Evolutionary conservation across 257 asterid species (phyloP).

Genomic region (Przewalskia tangutica): DNA sequence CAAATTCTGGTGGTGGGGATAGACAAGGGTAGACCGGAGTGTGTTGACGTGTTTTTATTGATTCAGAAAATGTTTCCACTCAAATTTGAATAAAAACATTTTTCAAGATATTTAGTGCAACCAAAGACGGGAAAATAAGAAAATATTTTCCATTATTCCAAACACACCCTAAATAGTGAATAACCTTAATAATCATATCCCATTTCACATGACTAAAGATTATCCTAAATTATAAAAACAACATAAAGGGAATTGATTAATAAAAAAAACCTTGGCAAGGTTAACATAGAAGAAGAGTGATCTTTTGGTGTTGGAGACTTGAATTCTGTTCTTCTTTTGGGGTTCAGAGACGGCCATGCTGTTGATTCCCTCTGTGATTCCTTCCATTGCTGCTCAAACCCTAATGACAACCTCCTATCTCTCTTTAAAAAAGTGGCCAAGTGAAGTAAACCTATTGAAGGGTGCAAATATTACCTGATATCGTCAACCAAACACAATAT

Average conservation of each 20-base stretch:
- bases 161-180: too few species aligned
- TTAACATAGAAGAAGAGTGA: constrained; percentile 40
- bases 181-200: too few species aligned
- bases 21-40: too few species aligned
- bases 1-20: too few species aligned
- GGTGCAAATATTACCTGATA: too few species aligned
- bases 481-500: too few species aligned
- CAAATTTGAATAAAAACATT: too few species aligned
- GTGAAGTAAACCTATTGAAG: background rate
- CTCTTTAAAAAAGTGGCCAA: background rate
- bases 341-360: constrained; percentile 1
- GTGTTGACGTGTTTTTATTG: too few species aligned
- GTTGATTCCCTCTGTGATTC: constrained; percentile 11
- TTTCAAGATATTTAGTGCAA: too few species aligned
- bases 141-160: background rate
- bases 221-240: background rate
- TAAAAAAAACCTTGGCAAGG: constrained; percentile 26
- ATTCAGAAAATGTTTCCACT: too few species aligned
- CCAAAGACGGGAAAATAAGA: too few species aligned
- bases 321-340: constrained; percentile 26
- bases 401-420: background rate
- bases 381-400: constrained; percentile 16
- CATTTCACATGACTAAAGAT: background rate
- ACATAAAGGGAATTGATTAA: background rate
- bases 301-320: constrained; percentile 39